phyloP scores from a whole-genome alignment of 73 alveolate species.

The Paramecium pentaurelia region DNA sequence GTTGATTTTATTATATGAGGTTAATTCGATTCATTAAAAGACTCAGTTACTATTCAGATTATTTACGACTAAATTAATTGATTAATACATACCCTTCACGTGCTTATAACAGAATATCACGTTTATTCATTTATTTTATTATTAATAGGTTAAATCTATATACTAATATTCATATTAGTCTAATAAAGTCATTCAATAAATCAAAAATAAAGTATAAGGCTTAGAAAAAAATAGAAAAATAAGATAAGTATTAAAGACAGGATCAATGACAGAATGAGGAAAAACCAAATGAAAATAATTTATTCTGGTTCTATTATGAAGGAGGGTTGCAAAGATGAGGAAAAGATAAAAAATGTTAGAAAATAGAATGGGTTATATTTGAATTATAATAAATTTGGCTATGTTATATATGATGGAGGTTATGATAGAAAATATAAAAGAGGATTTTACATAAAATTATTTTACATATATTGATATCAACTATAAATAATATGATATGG shows the following conservation, averaged over 20 bases:
- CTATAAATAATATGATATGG: slow-evolving; percentile 59
- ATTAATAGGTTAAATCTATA: background rate
- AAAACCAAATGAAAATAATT: too few species aligned
- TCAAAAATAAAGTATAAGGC: too few species aligned
- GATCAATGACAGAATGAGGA: too few species aligned
- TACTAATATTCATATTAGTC: too few species aligned
- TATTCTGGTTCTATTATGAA: too few species aligned
- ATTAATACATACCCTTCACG: background rate
- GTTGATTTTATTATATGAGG: background rate
- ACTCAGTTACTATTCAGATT: background rate
- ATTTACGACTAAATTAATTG: background rate
- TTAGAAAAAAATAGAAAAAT: too few species aligned
- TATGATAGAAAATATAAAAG: slow-evolving; percentile 76
- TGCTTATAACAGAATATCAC: background rate
- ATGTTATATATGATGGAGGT: slow-evolving; percentile 75
- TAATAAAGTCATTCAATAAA: background rate
- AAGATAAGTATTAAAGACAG: too few species aligned
- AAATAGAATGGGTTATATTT: slow-evolving; percentile 55
- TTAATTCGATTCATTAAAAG: background rate
- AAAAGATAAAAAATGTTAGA: slow-evolving; percentile 5
- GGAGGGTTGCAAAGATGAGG: too few species aligned
- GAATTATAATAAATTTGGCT: slow-evolving; percentile 69
- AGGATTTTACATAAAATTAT: slow-evolving; percentile 71
- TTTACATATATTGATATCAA: slow-evolving; percentile 61
- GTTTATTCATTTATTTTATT: background rate